Conservation (phyloP, 2,329 filamentous ascomycete species). For the Monosporascus ibericus region DNA sequence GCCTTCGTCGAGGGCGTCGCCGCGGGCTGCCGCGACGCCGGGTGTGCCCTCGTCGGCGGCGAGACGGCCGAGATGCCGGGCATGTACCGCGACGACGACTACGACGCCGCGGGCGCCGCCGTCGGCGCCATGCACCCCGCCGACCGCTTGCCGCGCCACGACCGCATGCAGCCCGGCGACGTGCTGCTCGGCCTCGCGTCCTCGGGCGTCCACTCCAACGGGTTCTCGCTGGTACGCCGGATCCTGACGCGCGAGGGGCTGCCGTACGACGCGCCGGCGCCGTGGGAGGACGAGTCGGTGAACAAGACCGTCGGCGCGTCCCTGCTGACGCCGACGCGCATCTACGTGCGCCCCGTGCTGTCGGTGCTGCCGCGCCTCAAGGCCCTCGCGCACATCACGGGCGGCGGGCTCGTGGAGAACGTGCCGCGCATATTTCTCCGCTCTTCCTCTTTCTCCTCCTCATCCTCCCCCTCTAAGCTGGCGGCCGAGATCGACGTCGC, state of each 20-base stretch:
- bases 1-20: constrained; percentile 91
- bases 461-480: constrained; percentile 32
- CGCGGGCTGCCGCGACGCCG: constrained; percentile 75
- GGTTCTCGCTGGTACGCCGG: constrained; percentile 91
- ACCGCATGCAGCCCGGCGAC: constrained; percentile 74
- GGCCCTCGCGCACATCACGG: constrained; percentile 94
- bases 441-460: no score
- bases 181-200: constrained; percentile 80
- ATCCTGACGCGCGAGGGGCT: constrained; percentile 72
- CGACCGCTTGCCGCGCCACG: constrained; percentile 67
- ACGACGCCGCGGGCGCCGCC: constrained; percentile 87
- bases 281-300: constrained; percentile 58
- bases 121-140: constrained; percentile 72
- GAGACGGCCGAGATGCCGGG: constrained; percentile 99
- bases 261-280: constrained; percentile 63
- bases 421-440: constrained; percentile 78
- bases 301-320: constrained; percentile 62
- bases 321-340: constrained; percentile 82
- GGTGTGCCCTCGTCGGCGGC: constrained; percentile 88
- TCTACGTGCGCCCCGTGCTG: constrained; percentile 83
- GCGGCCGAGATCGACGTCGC: constrained; percentile 74
- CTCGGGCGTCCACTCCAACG: constrained; percentile 89
- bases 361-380: constrained; percentile 65
- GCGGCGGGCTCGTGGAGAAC: constrained; percentile 88
- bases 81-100: constrained; percentile 82